These are phyloP conservation scores for Pythium oligandrum DNA, from an alignment of 352 stramenopile genomes.

Conservation along the genomic window DNA sequence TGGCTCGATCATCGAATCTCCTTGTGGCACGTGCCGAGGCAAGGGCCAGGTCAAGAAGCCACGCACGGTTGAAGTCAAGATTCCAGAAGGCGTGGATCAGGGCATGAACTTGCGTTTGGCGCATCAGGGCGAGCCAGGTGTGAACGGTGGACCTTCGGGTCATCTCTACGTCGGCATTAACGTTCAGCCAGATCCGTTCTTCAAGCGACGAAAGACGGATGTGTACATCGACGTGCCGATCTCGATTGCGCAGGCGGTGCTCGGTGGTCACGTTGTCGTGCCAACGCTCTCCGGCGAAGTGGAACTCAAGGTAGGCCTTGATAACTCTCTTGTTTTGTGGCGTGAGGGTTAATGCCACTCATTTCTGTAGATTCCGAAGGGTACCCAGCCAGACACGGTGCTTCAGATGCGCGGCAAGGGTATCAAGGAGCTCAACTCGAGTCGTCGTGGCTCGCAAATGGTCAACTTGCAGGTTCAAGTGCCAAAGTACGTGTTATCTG, in stretches of 20 bases:
- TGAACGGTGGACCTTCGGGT: constrained; percentile 83
- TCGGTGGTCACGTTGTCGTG: constrained; percentile 94
- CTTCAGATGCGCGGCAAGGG: constrained; percentile 96
- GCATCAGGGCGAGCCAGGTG: constrained; percentile 88
- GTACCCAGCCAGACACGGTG: constrained; percentile 94
- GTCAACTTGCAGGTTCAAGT: constrained; percentile 96
- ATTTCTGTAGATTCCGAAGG: constrained; percentile 73
- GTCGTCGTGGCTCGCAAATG: constrained; percentile 93
- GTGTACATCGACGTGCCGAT: constrained; percentile 94
- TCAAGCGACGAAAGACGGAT: constrained; percentile 93
- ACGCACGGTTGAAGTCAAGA: constrained; percentile 90
- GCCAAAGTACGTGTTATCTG: constrained; percentile 67
- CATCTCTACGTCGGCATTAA: constrained; percentile 95
- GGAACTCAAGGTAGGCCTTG: constrained; percentile 89
- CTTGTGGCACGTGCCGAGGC: constrained; percentile 73
- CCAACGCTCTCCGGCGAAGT: constrained; percentile 96
- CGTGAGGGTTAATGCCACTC: not conserved
- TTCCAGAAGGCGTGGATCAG: constrained; percentile 93
- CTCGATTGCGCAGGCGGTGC: constrained; percentile 88
- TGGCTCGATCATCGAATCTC: constrained; percentile 80
- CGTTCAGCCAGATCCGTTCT: constrained; percentile 94
- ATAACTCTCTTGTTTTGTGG: not conserved
- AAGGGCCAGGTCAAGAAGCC: constrained; percentile 87
- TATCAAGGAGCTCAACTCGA: constrained; percentile 93
- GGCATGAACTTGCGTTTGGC: constrained; percentile 94